phyloP scores from a whole-genome alignment of 2,329 filamentous ascomycete genomes.

The Colletotrichum musicola region DNA sequence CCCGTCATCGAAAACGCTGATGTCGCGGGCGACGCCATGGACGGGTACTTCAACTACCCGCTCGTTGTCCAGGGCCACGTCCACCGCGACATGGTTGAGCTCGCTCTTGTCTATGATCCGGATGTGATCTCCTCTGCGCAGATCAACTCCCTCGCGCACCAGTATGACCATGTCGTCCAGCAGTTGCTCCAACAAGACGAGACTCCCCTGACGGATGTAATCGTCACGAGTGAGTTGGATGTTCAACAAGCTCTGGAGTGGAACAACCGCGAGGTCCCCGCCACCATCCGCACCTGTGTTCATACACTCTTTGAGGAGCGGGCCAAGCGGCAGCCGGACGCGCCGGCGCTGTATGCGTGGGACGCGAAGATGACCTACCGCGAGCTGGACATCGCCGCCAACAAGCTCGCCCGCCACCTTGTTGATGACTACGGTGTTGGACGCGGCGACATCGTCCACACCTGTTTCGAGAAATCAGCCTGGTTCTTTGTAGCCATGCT shows the following conservation, averaged over 20 bases:
- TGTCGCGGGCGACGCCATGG: not conserved
- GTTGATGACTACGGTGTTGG: not conserved
- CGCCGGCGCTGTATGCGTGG: slow-evolving; percentile 45
- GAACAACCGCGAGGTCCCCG: too few relatives aligned
- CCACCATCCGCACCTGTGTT: too few relatives aligned
- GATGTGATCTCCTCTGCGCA: not conserved
- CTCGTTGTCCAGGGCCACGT: slow-evolving; percentile 33
- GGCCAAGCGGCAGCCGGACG: slow-evolving; percentile 40
- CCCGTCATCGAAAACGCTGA: too few relatives aligned
- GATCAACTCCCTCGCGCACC: not conserved
- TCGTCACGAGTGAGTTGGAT: not conserved
- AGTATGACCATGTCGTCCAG: not conserved
- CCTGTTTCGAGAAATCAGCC: slow-evolving; percentile 44
- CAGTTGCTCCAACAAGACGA: not conserved
- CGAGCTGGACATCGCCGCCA: slow-evolving; percentile 39
- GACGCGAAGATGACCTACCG: slow-evolving; percentile 47
- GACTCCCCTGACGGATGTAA: slow-evolving; percentile 36
- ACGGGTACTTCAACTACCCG: slow-evolving; percentile 39
- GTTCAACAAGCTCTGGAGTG: too few relatives aligned
- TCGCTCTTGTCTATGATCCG: slow-evolving; percentile 30
- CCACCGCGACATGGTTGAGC: slow-evolving; percentile 20
- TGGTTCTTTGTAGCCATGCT: slow-evolving; percentile 41
- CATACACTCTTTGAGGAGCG: too few relatives aligned
- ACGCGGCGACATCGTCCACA: not conserved
- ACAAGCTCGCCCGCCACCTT: not conserved